A percentile compares a stretch with the other conserved stretches of the same genome.
phyloP scores from a whole-genome alignment of 768 basidiomycete genomes.

The Russula earlei region DNA sequence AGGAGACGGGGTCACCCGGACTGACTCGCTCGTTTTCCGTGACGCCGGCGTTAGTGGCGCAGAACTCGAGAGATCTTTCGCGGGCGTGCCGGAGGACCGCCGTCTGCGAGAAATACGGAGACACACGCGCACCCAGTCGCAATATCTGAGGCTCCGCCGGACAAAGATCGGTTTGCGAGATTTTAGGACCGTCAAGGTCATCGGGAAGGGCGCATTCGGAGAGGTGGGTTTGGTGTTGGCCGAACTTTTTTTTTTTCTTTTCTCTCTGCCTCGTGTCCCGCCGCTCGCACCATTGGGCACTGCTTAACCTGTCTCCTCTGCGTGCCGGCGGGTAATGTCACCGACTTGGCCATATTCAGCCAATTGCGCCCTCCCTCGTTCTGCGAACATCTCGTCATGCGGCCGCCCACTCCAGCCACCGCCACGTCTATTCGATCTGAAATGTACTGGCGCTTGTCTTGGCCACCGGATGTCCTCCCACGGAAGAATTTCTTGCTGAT shows the following conservation, averaged over 20 bases:
- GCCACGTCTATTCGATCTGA: neutral
- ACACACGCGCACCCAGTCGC: conserved; percentile 57
- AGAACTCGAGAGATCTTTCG: conserved; percentile 74
- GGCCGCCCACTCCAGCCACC: neutral
- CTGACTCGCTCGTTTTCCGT: neutral
- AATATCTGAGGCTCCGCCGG: conserved; percentile 77
- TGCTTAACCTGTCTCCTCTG: no score
- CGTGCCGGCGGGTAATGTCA: neutral
- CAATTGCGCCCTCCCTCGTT: no score
- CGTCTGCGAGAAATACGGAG: conserved; percentile 71
- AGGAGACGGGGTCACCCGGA: no score
- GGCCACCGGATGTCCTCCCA: no score
- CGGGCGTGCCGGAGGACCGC: conserved; percentile 68
- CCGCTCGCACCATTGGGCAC: neutral
- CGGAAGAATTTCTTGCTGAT: neutral
- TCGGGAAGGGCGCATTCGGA: conserved; percentile 99
- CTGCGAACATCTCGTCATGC: neutral
- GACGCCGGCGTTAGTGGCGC: conserved; percentile 49
- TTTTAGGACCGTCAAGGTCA: conserved; percentile 96
- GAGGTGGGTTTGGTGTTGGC: conserved; percentile 47
- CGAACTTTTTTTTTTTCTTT: neutral
- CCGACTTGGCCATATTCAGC: neutral
- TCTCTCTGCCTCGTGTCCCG: neutral
- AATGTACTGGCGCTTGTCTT: no score
- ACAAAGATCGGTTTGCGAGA: conserved; percentile 88